Conservation (phyloP, 352 stramenopile species). For the Phytophthora idaei region DNA sequence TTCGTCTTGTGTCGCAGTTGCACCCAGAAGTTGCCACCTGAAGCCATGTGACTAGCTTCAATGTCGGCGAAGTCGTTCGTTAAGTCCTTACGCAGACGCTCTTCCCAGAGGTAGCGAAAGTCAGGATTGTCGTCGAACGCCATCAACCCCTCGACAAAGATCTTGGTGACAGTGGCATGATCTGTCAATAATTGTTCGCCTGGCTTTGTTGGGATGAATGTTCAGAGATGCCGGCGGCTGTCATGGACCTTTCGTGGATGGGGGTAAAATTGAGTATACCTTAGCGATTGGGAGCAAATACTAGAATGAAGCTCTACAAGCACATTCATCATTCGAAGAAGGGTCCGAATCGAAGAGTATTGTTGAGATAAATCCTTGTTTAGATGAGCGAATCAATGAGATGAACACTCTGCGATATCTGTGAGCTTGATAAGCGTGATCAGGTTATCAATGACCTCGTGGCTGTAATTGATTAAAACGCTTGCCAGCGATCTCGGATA, state of each 20-base stretch:
- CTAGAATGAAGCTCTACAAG: background rate
- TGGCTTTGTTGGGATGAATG: background rate
- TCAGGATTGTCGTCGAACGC: slow-evolving; percentile 21
- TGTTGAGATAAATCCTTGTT: no score
- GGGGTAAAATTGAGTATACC: no score
- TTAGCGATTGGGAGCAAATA: no score
- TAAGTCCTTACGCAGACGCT: slow-evolving; percentile 24
- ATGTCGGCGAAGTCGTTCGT: slow-evolving; percentile 30
- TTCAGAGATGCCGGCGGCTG: no score
- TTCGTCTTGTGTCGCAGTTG: slow-evolving; percentile 6
- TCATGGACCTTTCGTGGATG: no score
- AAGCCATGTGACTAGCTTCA: slow-evolving; percentile 21
- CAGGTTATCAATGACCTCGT: no score
- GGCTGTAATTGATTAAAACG: no score
- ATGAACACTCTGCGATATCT: no score
- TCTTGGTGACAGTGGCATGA: slow-evolving; percentile 27
- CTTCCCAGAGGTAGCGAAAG: slow-evolving; percentile 26
- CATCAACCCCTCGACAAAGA: slow-evolving; percentile 10
- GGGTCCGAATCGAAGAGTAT: background rate
- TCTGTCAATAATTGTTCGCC: background rate
- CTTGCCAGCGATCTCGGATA: no score
- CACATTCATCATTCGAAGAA: background rate
- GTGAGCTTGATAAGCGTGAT: no score
- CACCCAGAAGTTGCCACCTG: slow-evolving; percentile 36
- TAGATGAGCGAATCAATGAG: no score